phyloP scores from a whole-genome alignment of 2,329 filamentous ascomycete species.

The Mycocentrospora acerina region DNA sequence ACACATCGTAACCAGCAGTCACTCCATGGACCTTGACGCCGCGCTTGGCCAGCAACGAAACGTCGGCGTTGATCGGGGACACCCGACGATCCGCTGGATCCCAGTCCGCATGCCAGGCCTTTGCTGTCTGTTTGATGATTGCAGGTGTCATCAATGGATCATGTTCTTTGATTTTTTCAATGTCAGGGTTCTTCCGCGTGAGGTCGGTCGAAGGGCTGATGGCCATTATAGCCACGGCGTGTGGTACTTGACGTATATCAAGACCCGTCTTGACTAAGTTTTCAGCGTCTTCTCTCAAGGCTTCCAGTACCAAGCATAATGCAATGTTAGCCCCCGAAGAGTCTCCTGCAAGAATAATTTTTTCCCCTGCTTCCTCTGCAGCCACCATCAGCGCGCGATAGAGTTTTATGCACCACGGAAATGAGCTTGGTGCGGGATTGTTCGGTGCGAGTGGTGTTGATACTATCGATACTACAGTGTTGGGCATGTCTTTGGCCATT shows the following conservation, averaged over 20 bases:
- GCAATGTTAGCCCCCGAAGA: constrained; percentile 59
- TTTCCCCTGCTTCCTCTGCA: constrained; percentile 44
- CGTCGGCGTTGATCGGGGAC: constrained; percentile 51
- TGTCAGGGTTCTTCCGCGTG: constrained; percentile 48
- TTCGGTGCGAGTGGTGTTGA: constrained; percentile 58
- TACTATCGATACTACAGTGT: constrained; percentile 50
- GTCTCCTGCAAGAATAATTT: constrained; percentile 56
- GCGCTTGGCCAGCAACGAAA: constrained; percentile 42
- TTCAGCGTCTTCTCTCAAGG: constrained; percentile 36
- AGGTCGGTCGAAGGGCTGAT: constrained; percentile 56
- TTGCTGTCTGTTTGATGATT: constrained; percentile 47
- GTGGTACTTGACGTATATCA: constrained; percentile 9
- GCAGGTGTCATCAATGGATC: constrained; percentile 51
- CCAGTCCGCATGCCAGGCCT: constrained; percentile 45
- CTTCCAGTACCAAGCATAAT: constrained; percentile 44
- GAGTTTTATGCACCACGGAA: constrained; percentile 51
- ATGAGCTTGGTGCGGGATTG: constrained; percentile 50
- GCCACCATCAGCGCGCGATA: constrained; percentile 47
- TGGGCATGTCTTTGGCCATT: constrained; percentile 46
- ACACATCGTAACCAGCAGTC: constrained; percentile 55
- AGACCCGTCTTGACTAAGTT: background rate
- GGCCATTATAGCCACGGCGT: constrained; percentile 45
- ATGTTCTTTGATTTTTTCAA: constrained; percentile 41
- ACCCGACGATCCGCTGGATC: constrained; percentile 49
- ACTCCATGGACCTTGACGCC: constrained; percentile 55